Base-by-base conservation (phyloP, 2,329 filamentous ascomycete species). In the Cladosporium halotolerans region DNA sequence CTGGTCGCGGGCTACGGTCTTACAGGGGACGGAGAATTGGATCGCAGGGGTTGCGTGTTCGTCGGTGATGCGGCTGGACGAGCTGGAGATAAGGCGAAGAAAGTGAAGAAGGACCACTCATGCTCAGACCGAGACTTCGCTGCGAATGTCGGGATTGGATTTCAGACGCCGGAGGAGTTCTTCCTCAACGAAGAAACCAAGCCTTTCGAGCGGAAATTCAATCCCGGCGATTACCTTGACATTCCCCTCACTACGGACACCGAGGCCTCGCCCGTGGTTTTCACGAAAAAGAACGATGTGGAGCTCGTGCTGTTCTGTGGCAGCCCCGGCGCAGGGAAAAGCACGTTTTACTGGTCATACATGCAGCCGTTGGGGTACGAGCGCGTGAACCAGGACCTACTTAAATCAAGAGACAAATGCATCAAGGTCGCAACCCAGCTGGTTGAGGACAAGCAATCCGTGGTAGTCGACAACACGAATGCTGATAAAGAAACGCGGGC, bases 401-500 rank as follows among this genome's bases (percentile, higher is more conserved):
- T 96, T 44, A 96, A 95, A 70, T 85, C 81, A 31, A 76, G 81
- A 53, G 79, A 80, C 46, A 82, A 76, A 68, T 84, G 81, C 68
- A 71, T 96, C 56, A 88, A 89, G 69, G 81, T 79, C 19, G 89
- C 91, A 11, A 77, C 75, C 46, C 80, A 86, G 43, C 71, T 80
- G 44, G 74, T 97, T 40, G 70, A 77, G 39, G 76, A 80, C 19
- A 83, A 85, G 1, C 76, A 76, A 18, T 87, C 88, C 2, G 82
- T 96, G 3, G 89, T 79, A 23, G 79, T 97, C 55, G 93, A 99
- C 70, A 97, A 96, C 69, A 97, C 93, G n/a, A 99, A 99, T 67
- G 82, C 91, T 31, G 87, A 95, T 71, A 68, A 77, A 9, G 85
- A 88, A 49, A 89, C 85, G 19, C 80, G 93, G 59, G 78, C 79